phyloP scores from a whole-genome alignment of 2,329 filamentous ascomycete genomes.

The Diplodia mutila region DNA sequence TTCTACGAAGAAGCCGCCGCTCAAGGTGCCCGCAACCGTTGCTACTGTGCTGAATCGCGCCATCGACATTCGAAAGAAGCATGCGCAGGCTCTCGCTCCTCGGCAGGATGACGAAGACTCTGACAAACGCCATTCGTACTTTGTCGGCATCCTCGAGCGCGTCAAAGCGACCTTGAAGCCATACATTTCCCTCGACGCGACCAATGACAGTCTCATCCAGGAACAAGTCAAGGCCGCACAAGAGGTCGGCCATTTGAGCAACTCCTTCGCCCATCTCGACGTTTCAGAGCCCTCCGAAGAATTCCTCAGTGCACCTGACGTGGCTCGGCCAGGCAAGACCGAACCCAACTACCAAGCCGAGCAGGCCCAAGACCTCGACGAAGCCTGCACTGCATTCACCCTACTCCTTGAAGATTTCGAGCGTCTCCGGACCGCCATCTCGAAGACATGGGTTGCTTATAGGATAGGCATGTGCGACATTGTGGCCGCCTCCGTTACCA shows the following conservation, averaged over 20 bases:
- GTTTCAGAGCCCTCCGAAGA: constrained; percentile 46
- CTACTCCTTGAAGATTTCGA: constrained; percentile 28
- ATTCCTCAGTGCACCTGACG: constrained; percentile 41
- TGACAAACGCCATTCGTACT: constrained; percentile 39
- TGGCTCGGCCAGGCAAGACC: constrained; percentile 30
- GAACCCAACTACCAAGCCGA: constrained; percentile 41
- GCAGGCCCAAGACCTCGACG: constrained; percentile 20
- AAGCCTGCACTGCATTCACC: constrained; percentile 27
- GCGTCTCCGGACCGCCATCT: constrained; percentile 29
- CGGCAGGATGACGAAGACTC: constrained; percentile 29
- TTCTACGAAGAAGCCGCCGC: constrained; percentile 30
- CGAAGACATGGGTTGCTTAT: constrained; percentile 28
- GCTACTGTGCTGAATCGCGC: constrained; percentile 41
- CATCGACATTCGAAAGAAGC: constrained; percentile 40
- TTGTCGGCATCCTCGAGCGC: constrained; percentile 42
- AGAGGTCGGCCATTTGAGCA: constrained; percentile 29
- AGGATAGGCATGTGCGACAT: constrained; percentile 28
- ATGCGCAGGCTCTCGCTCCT: constrained; percentile 31
- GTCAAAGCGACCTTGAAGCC: constrained; percentile 39
- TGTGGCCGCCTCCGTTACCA: constrained; percentile 30
- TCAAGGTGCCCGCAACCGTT: constrained; percentile 39
- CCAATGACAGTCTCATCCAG: no score
- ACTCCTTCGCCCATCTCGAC: constrained; percentile 42
- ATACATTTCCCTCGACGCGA: constrained; percentile 20
- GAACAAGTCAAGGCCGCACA: not conserved